A percentile compares a stretch with the other conserved stretches of the same genome.
These are phyloP conservation scores for Pichia gijzeniarum DNA, from an alignment of 805 yeast genomes.

Conservation along the genomic window DNA sequence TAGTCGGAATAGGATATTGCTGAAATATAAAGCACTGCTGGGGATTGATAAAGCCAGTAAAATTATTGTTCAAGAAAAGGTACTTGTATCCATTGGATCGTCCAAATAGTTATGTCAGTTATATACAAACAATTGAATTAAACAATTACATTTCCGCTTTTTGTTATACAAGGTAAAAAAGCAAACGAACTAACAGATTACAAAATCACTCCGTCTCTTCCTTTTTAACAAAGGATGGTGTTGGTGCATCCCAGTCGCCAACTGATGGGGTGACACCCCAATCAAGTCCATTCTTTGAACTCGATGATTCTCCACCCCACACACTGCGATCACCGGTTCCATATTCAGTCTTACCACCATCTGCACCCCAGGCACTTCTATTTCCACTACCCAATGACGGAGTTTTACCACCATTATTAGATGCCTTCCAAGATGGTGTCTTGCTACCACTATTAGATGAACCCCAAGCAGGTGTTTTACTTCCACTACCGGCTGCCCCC, in stretches of 20 bases:
- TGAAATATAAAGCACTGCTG: no score
- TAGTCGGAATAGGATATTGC: no score
- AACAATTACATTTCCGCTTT: not conserved
- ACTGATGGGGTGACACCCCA: conserved; percentile 40
- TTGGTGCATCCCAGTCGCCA: conserved; percentile 43
- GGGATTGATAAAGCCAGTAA: no score
- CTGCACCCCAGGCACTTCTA: conserved; percentile 19
- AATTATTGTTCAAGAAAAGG: no score
- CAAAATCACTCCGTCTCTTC: conserved; percentile 20
- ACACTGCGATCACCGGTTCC: conserved; percentile 19
- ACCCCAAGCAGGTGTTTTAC: conserved; percentile 38
- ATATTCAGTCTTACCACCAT: conserved; percentile 24
- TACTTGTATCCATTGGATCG: no score
- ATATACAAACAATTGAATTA: no score
- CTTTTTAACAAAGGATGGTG: conserved; percentile 31
- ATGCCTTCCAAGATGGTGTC: conserved; percentile 48
- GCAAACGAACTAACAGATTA: not conserved
- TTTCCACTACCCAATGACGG: conserved; percentile 32
- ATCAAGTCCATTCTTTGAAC: conserved; percentile 35
- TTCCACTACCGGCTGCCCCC: conserved; percentile 33
- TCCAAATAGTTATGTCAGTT: no score
- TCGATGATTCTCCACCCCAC: conserved; percentile 31
- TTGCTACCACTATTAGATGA: conserved; percentile 23
- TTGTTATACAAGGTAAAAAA: not conserved
- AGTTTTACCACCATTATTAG: conserved; percentile 28